phyloP scores from a whole-genome alignment of 495 filamentous ascomycete genomes.

The Thermothielavioides terrestris region DNA sequence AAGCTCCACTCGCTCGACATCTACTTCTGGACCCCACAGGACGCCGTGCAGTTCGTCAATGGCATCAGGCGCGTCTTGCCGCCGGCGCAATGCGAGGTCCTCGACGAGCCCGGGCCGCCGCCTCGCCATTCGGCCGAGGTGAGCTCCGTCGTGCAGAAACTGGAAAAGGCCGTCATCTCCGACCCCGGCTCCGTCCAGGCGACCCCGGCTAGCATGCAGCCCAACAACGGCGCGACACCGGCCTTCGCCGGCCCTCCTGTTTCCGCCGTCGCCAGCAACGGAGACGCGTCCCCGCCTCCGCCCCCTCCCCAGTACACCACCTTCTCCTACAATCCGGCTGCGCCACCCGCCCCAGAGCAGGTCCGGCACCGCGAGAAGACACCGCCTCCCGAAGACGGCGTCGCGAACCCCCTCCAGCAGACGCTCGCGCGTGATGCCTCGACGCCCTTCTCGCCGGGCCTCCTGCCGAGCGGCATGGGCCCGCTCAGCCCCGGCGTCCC shows the following conservation, averaged over 20 bases:
- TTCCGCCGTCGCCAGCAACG: slow-evolving; percentile 22
- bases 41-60: slow-evolving; percentile 66
- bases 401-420: slow-evolving; percentile 61
- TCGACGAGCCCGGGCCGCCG: slow-evolving; percentile 45
- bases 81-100: slow-evolving; percentile 49
- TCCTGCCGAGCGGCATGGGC: slow-evolving; percentile 28
- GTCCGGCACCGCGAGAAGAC: slow-evolving; percentile 84
- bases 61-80: slow-evolving; percentile 52
- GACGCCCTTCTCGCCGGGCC: slow-evolving; percentile 39
- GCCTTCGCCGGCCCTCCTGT: slow-evolving; percentile 35
- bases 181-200: slow-evolving; percentile 6
- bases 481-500: slow-evolving; percentile 29
- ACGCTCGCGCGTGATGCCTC: slow-evolving; percentile 58
- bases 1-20: slow-evolving; percentile 77
- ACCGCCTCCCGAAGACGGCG: slow-evolving; percentile 64
- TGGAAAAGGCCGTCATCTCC: slow-evolving; percentile 71
- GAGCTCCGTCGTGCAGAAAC: slow-evolving; percentile 73
- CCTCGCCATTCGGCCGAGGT: slow-evolving; percentile 41
- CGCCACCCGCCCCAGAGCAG: slow-evolving; percentile 74
- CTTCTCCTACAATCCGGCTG: slow-evolving; percentile 88
- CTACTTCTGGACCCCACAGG: slow-evolving; percentile 78
- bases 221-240: slow-evolving; percentile 28
- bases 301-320: slow-evolving; percentile 41
- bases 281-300: slow-evolving; percentile 14
- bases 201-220: slow-evolving; percentile 34